Conservation (phyloP, 2,329 filamentous ascomycete species). For the Beauveria brongniartii region DNA sequence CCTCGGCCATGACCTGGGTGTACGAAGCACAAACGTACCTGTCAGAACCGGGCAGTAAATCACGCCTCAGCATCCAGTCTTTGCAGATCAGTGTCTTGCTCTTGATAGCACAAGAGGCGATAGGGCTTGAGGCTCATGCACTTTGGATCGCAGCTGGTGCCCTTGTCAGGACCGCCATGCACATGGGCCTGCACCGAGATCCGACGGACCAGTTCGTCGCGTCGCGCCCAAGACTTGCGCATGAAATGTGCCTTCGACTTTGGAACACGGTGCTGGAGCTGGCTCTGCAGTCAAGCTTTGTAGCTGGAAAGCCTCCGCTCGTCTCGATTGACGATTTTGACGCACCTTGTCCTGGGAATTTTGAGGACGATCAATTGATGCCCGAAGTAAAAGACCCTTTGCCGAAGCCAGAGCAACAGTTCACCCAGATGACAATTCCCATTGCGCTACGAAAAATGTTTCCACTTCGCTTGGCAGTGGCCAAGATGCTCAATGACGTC, state of each 20-base stretch:
- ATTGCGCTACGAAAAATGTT: slow-evolving; percentile 35
- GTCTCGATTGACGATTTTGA: slow-evolving; percentile 38
- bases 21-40: slow-evolving; percentile 50
- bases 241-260: slow-evolving; percentile 41
- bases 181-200: slow-evolving; percentile 44
- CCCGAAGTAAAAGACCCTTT: slow-evolving; percentile 18
- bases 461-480: slow-evolving; percentile 33
- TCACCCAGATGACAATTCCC: slow-evolving; percentile 33
- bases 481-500: slow-evolving; percentile 36
- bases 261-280: slow-evolving; percentile 48
- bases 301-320: slow-evolving; percentile 37
- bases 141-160: slow-evolving; percentile 39
- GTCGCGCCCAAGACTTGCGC: slow-evolving; percentile 21
- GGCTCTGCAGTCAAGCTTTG: slow-evolving; percentile 34
- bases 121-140: slow-evolving; percentile 32
- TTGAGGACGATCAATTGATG: slow-evolving; percentile 39
- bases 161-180: slow-evolving; percentile 37
- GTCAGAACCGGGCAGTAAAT: slow-evolving; percentile 44
- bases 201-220: slow-evolving; percentile 30
- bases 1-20: slow-evolving; percentile 44
- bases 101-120: slow-evolving; percentile 32
- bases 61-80: slow-evolving; percentile 37
- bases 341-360: slow-evolving; percentile 39
- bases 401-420: slow-evolving; percentile 25
- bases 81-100: slow-evolving; percentile 40